Percentiles rank a stretch among this genome's conserved stretches.
Conservation (phyloP, 129 eudicot species). For the Scalesia atractyloides region DNA sequence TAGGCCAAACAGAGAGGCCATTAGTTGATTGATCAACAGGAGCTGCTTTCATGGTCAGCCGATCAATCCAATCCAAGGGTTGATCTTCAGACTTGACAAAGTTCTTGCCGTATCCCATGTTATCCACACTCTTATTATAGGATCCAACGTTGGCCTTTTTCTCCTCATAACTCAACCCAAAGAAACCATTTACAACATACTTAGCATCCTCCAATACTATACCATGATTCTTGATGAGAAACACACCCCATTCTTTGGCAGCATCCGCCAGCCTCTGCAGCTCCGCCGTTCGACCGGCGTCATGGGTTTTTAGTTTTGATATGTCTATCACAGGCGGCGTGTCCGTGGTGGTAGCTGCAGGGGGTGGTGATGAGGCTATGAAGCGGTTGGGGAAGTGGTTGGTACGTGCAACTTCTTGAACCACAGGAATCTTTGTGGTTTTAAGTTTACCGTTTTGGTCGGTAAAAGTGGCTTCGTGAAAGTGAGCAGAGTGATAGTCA, state of each 20-base stretch:
- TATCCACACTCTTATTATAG: slow-evolving; percentile 37
- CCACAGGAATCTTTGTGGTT: slow-evolving; percentile 30
- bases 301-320: background rate
- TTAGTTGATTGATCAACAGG: slow-evolving; percentile 38
- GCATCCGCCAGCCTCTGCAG: slow-evolving; percentile 40
- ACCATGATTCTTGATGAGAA: slow-evolving; percentile 50
- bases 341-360: background rate
- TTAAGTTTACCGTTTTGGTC: slow-evolving; percentile 30
- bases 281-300: slow-evolving; percentile 20
- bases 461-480: slow-evolving; percentile 28
- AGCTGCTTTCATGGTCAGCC: slow-evolving; percentile 50
- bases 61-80: slow-evolving; percentile 59
- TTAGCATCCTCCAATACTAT: slow-evolving; percentile 40
- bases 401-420: slow-evolving; percentile 33
- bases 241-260: slow-evolving; percentile 58
- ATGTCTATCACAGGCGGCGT: slow-evolving; percentile 28
- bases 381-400: slow-evolving; percentile 21
- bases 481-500: background rate
- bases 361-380: background rate
- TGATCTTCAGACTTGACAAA: slow-evolving; percentile 47
- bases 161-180: slow-evolving; percentile 42
- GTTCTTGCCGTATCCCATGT: slow-evolving; percentile 58
- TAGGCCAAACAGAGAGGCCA: slow-evolving; percentile 51
- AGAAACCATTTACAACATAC: slow-evolving; percentile 50
- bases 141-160: slow-evolving; percentile 51